Percentiles rank a stretch among this genome's conserved stretches.
phyloP scores from a whole-genome alignment of 2,329 filamentous ascomycete genomes.

The Pseudogymnoascus sp. region DNA sequence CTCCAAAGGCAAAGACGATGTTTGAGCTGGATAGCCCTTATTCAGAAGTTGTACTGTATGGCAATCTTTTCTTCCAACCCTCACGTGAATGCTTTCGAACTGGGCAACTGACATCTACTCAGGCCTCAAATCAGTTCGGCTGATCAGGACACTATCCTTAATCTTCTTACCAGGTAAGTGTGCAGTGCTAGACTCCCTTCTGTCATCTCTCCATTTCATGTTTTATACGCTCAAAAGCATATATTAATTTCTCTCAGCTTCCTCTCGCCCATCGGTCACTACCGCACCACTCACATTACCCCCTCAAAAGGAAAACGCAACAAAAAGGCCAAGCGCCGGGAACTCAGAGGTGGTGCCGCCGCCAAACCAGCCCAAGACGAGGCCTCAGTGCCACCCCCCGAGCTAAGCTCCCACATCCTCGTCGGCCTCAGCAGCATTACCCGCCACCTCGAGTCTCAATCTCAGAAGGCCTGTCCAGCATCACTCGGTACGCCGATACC shows the following conservation, averaged over 20 bases:
- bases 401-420: conserved; percentile 49
- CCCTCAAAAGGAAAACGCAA: conserved; percentile 55
- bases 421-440: conserved; percentile 59
- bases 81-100: background rate
- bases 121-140: conserved; percentile 54
- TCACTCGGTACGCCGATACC: background rate
- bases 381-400: conserved; percentile 32
- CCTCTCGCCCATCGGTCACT: conserved; percentile 53
- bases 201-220: background rate
- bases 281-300: conserved; percentile 46
- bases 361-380: conserved; percentile 26
- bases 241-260: conserved; percentile 39
- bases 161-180: conserved; percentile 58
- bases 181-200: background rate
- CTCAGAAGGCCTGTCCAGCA: conserved; percentile 14
- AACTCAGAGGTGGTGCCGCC: conserved; percentile 22
- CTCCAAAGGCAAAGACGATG: conserved; percentile 47
- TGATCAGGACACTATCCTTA: conserved; percentile 56
- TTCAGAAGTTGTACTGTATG: conserved; percentile 52
- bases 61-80: background rate
- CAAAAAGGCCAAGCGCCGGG: conserved; percentile 43
- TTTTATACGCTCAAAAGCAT: background rate
- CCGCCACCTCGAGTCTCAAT: conserved; percentile 38
- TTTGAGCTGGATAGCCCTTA: conserved; percentile 61
- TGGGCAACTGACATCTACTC: background rate